Evolutionary conservation across 352 stramenopile genomes (phyloP).

Genomic region (Pythium dissimile): DNA sequence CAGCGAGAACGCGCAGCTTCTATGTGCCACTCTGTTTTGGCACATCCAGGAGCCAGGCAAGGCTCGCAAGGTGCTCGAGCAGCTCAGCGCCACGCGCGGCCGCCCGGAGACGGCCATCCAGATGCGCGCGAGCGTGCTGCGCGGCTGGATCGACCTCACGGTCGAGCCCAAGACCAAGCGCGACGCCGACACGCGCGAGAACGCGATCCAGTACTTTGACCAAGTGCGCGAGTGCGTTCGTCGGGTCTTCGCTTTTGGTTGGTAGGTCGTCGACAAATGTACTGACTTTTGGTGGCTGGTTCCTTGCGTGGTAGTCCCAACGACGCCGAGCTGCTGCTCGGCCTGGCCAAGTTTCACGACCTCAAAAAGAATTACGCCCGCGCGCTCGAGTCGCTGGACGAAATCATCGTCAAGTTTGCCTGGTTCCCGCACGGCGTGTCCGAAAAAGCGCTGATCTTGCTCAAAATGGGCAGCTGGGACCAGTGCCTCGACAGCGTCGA

Average conservation of each 20-base stretch:
- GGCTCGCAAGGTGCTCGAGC: conserved; percentile 68
- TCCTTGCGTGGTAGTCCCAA: conserved; percentile 34
- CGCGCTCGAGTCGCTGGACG: conserved; percentile 66
- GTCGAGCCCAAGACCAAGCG: conserved; percentile 66
- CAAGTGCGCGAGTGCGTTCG: conserved; percentile 49
- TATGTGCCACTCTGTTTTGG: conserved; percentile 81
- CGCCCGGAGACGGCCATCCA: conserved; percentile 24
- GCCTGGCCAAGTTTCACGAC: conserved; percentile 69
- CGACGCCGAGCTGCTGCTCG: conserved; percentile 68
- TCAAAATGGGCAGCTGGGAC: conserved; percentile 87
- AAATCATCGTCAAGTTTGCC: conserved; percentile 71
- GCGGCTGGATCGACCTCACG: conserved; percentile 75
- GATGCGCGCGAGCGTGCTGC: conserved; percentile 54
- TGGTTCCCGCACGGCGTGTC: conserved; percentile 84
- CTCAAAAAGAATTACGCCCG: conserved; percentile 65
- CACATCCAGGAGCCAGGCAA: conserved; percentile 61
- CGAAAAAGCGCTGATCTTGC: conserved; percentile 76
- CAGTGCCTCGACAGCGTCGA: conserved; percentile 79
- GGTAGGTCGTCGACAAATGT: too few relatives aligned
- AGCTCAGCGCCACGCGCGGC: conserved; percentile 27
- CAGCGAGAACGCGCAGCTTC: conserved; percentile 44
- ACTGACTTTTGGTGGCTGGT: too few relatives aligned
- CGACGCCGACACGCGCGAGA: conserved; percentile 56
- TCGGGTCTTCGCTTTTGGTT: neutral
- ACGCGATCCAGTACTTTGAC: conserved; percentile 63